These are phyloP conservation scores for Punctularia strigosozonata DNA, from an alignment of 768 basidiomycete genomes.

Conservation along the genomic window DNA sequence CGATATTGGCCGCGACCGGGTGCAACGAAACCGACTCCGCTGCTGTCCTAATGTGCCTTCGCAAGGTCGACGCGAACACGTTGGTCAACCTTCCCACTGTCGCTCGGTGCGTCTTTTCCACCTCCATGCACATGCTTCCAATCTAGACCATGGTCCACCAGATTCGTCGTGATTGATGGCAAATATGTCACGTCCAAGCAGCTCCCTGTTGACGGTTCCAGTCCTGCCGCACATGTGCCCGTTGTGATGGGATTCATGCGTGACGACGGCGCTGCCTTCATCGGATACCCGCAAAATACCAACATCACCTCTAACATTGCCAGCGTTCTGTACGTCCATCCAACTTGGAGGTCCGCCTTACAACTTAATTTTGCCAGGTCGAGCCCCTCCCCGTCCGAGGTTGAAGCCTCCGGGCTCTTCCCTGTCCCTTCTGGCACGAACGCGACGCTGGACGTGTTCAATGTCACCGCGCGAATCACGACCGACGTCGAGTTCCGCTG, in stretches of 20 bases:
- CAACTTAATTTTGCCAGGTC: slow-evolving; percentile 3
- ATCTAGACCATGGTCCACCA: slow-evolving; percentile 4
- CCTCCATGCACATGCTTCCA: neutral
- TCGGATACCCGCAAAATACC: slow-evolving; percentile 25
- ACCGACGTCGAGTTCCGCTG: slow-evolving; percentile 36
- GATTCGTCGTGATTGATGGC: slow-evolving; percentile 34
- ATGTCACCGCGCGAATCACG: slow-evolving; percentile 30
- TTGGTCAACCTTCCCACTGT: slow-evolving; percentile 23
- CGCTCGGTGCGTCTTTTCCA: slow-evolving; percentile 18
- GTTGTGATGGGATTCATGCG: slow-evolving; percentile 39
- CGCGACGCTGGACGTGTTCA: slow-evolving; percentile 29
- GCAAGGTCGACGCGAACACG: slow-evolving; percentile 19
- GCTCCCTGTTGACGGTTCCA: slow-evolving; percentile 27
- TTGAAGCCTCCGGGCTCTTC: slow-evolving; percentile 25
- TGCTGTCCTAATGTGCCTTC: slow-evolving; percentile 30
- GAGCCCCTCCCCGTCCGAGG: slow-evolving; percentile 12
- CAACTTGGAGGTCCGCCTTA: neutral
- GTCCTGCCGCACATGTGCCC: slow-evolving; percentile 29
- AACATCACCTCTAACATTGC: neutral
- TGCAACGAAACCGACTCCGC: slow-evolving; percentile 24
- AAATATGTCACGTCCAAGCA: slow-evolving; percentile 27
- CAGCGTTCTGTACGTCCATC: neutral
- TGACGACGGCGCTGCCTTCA: slow-evolving; percentile 38
- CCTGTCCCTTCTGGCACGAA: slow-evolving; percentile 24
- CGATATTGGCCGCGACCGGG: slow-evolving; percentile 25